Percentiles rank a stretch among this genome's conserved stretches.
Conservation (phyloP, 1,284 basidiomycete genomes). For the Testicularia cyperi region DNA sequence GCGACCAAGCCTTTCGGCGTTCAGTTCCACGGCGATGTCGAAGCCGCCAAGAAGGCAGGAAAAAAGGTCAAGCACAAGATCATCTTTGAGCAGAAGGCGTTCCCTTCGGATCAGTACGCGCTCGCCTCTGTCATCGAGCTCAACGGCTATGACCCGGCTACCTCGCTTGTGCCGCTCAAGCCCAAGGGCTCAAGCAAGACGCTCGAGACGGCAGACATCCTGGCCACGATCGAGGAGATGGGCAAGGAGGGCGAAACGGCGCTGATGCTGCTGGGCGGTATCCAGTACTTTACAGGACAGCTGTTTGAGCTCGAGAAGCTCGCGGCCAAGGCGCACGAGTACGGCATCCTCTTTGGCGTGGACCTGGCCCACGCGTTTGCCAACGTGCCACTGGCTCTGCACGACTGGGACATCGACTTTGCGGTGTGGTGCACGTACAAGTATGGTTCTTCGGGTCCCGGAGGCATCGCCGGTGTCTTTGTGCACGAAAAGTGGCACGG, state of each 20-base stretch:
- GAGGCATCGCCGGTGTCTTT: constrained; percentile 89
- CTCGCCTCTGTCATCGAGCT: constrained; percentile 81
- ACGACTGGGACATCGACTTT: constrained; percentile 94
- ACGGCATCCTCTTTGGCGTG: constrained; percentile 91
- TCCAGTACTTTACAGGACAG: constrained; percentile 97
- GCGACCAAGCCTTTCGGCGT: constrained; percentile 62
- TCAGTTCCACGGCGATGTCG: constrained; percentile 17
- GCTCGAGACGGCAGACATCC: constrained; percentile 87
- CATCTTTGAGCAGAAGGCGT: constrained; percentile 88
- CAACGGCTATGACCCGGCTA: constrained; percentile 75
- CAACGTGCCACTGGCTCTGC: constrained; percentile 84
- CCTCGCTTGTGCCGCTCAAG: constrained; percentile 75
- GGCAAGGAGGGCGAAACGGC: constrained; percentile 49
- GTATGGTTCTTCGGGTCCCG: constrained; percentile 93
- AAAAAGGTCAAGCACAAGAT: constrained; percentile 73
- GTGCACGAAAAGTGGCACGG: constrained; percentile 73
- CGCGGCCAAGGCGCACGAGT: constrained; percentile 70
- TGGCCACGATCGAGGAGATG: constrained; percentile 68
- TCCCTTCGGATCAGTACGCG: constrained; percentile 96
- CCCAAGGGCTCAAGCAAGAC: constrained; percentile 81
- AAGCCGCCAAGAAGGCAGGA: constrained; percentile 17
- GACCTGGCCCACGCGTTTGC: constrained; percentile 94
- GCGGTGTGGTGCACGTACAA: constrained; percentile 66
- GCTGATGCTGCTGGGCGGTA: constrained; percentile 49
- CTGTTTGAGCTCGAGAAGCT: constrained; percentile 83